Evolutionary conservation across 1,284 basidiomycete genomes (phyloP), one percentile per base, ranked within the genome.

Genomic region (Phellopilus nigrolimitatus): DNA sequence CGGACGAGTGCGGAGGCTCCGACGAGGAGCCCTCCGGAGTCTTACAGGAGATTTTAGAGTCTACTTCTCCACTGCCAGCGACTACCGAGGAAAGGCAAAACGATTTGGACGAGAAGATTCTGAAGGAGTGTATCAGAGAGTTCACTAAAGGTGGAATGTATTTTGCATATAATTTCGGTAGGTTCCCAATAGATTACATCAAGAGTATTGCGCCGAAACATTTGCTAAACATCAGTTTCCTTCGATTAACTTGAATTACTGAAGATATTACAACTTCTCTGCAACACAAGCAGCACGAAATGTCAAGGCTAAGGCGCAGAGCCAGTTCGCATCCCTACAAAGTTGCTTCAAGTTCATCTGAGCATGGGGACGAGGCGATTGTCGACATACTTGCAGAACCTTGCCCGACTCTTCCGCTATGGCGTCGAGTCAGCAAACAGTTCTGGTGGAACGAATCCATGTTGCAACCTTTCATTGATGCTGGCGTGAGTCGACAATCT

Each of bases 361-460:
- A 37, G 27, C 9, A 51, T 34, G 62, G 62, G 0, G 60, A 65
- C 43, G 70, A 71, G 33, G 71, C 71, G 45, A 69, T 71, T 22
- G 66, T 78, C 5, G 74, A 83, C 43, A 71, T 79, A 1, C 66
- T 88, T 25, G 71, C 74, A 2, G 89, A 93, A 65, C 87, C 89
- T 0, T 73, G 76, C 51, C 69, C 79, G 1, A 80, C 78, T 1
- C 73, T 91, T 36, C 90, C 91, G 0, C 73, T 94, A 4, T 93
- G 91, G 89, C 74, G 88, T 34, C 73, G 89, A 7, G 88, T 90
- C 1, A 88, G 93, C 55, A 76, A 78, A 39, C 81, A 86, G 39
- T 94, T 88, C 63, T 95, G 89, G 89, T 94, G 91, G 86, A 95
- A 95, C 59, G 88, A 91, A 61, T 82, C 81, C 74, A 73, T 94